A percentile compares a stretch with the other conserved stretches of the same genome.
Evolutionary conservation across 495 filamentous ascomycete species (phyloP).

Genomic region (Neurospora sp.): DNA sequence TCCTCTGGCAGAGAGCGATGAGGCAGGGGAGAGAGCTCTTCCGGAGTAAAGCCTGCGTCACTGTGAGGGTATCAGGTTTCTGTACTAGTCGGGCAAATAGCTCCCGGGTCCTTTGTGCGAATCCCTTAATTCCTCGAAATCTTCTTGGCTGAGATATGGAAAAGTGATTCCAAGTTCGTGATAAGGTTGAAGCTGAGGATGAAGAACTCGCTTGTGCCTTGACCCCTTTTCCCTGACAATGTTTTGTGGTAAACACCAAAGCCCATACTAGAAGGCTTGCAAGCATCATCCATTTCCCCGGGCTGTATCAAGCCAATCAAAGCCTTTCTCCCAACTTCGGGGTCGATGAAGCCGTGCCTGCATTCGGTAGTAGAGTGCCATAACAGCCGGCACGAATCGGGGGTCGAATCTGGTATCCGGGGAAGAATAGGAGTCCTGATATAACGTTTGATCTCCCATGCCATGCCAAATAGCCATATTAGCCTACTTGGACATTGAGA

Average conservation of each 20-base stretch:
- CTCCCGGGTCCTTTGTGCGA: background rate
- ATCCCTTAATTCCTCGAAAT: too few relatives aligned
- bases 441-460: conserved; percentile 14
- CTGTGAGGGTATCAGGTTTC: too few relatives aligned
- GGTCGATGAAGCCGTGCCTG: conserved; percentile 18
- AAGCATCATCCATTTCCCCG: background rate
- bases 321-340: too few relatives aligned
- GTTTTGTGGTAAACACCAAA: background rate
- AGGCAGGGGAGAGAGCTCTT: background rate
- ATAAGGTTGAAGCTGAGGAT: background rate
- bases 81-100: background rate
- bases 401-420: conserved; percentile 6
- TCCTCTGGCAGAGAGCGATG: background rate
- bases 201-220: too few relatives aligned
- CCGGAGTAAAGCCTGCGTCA: too few relatives aligned
- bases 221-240: background rate
- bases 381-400: conserved; percentile 14
- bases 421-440: background rate
- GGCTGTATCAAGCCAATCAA: background rate
- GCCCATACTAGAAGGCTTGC: too few relatives aligned
- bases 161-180: background rate
- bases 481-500: conserved; percentile 9
- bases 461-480: conserved; percentile 26
- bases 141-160: too few relatives aligned
- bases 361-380: conserved; percentile 14